Conservation (phyloP, 2,329 filamentous ascomycete genomes). For the Verticillium klebahnii region DNA sequence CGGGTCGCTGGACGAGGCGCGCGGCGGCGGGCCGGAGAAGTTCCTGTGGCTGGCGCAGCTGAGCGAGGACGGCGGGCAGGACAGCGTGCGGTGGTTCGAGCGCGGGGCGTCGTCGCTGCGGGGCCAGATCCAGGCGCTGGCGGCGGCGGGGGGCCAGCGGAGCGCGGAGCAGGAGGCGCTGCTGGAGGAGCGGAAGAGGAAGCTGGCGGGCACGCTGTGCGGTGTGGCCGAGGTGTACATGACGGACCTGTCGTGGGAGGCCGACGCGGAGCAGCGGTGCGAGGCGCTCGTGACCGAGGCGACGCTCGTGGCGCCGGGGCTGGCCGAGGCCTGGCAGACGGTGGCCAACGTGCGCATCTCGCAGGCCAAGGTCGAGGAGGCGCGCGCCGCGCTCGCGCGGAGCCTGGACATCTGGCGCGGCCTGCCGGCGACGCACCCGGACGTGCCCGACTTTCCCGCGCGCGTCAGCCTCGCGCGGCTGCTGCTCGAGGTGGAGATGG, state of each 20-base stretch:
- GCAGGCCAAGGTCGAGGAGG: slow-evolving; percentile 75
- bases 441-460: slow-evolving; percentile 79
- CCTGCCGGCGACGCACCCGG: slow-evolving; percentile 64
- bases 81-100: slow-evolving; percentile 65
- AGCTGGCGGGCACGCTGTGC: slow-evolving; percentile 87
- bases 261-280: slow-evolving; percentile 83
- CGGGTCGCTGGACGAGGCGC: slow-evolving; percentile 62
- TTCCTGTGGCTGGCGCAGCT: slow-evolving; percentile 94
- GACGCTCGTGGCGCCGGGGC: slow-evolving; percentile 74
- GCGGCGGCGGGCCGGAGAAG: slow-evolving; percentile 85
- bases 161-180: slow-evolving; percentile 33
- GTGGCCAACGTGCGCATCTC: slow-evolving; percentile 91
- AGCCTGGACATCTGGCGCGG: slow-evolving; percentile 84
- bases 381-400: slow-evolving; percentile 68
- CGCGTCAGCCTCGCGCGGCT: slow-evolving; percentile 79
- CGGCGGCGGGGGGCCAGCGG: slow-evolving; percentile 23
- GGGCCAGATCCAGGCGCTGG: slow-evolving; percentile 62
- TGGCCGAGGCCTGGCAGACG: slow-evolving; percentile 89
- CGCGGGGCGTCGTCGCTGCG: slow-evolving; percentile 69
- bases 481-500: slow-evolving; percentile 85
- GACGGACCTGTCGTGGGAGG: slow-evolving; percentile 94
- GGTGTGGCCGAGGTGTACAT: slow-evolving; percentile 96
- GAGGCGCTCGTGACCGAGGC: slow-evolving; percentile 89
- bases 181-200: slow-evolving; percentile 66
- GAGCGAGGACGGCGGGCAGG: slow-evolving; percentile 63